Evolutionary conservation across 2,329 filamentous ascomycete species (phyloP).

Genomic region (Capronia americana): DNA sequence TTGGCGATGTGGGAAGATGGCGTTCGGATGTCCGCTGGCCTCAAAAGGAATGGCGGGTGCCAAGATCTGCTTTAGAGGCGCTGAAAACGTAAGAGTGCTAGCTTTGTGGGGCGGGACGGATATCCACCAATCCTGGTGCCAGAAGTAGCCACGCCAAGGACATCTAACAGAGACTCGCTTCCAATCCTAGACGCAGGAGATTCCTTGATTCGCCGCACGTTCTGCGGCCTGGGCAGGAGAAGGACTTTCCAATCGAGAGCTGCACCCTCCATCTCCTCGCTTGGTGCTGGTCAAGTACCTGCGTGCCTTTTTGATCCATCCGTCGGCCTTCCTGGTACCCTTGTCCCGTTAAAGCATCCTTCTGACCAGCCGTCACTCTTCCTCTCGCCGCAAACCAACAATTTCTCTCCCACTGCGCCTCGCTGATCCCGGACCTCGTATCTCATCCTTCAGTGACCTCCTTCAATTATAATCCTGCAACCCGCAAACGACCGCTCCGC

Average conservation of each 20-base stretch:
- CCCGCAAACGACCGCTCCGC: neutral
- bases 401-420: conserved; percentile 22
- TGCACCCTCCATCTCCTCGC: neutral
- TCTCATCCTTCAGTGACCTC: conserved; percentile 14
- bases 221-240: neutral
- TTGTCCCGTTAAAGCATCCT: neutral
- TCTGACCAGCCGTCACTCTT: neutral
- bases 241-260: neutral
- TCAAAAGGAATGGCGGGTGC: conserved; percentile 8
- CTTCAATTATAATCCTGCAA: conserved; percentile 19
- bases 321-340: too few relatives aligned
- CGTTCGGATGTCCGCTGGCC: conserved; percentile 31
- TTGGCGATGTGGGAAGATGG: conserved; percentile 15
- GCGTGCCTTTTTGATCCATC: conserved; percentile 3
- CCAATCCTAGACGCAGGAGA: neutral
- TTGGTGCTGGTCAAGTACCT: conserved; percentile 5
- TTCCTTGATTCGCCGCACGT: conserved; percentile 5
- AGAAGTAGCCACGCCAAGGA: neutral
- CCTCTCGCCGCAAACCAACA: neutral
- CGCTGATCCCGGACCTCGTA: conserved; percentile 28
- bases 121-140: neutral
- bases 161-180: neutral
- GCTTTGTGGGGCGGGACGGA: neutral
- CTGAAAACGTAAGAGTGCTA: neutral
- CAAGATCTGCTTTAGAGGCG: conserved; percentile 8